Evolutionary conservation across 345 rosid genomes (phyloP), one percentile per base, ranked within the genome.

Genomic region (Heritiera fomes): DNA sequence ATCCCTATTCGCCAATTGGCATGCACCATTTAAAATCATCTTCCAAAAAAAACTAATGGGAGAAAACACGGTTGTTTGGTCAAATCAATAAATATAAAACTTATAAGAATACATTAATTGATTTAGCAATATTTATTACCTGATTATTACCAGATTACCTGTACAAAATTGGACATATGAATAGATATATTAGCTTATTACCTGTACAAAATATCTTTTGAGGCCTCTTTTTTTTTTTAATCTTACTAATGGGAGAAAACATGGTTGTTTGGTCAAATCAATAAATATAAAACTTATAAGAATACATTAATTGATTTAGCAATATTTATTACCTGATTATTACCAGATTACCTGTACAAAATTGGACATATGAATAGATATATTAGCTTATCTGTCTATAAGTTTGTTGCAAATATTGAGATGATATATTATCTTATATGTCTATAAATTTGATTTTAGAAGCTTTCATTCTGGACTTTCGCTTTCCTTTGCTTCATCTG

Each of bases 371-470:
- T 15, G 69, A 18, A 41, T 41, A 41, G 18, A 41, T 40, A 7
- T 66, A 20, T 41, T 45, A 40, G 4, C 14, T 41, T 41, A 41
- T 40, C 15, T 17, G 7, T 11, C 30, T 41, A 66, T 41, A 41
- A 41, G 49, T 66, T 66, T 41, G 50, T 41, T 66, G 71, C 30
- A 66, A 41, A 49, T 18, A 41, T 41, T 14, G 15, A 20, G 41
- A 65, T 65, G 70, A 65, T 40, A 65, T 65, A 15, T 65, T 8
- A 17, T 64, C 28, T 40, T 23, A 38, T 18, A 2, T 43, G 34
- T 68, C 45, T 20, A 45, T 68, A 10, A 10, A 12, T 68, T 68
- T 68, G 50, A 68, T 45, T 68, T 67, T 46, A 68, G 72, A 68
- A 10, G 55, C 53, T 68, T 2, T 68, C 15, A n/a, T 45, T 68